phyloP scores from a whole-genome alignment of 495 filamentous ascomycete genomes.

The Neurospora intermedia region DNA sequence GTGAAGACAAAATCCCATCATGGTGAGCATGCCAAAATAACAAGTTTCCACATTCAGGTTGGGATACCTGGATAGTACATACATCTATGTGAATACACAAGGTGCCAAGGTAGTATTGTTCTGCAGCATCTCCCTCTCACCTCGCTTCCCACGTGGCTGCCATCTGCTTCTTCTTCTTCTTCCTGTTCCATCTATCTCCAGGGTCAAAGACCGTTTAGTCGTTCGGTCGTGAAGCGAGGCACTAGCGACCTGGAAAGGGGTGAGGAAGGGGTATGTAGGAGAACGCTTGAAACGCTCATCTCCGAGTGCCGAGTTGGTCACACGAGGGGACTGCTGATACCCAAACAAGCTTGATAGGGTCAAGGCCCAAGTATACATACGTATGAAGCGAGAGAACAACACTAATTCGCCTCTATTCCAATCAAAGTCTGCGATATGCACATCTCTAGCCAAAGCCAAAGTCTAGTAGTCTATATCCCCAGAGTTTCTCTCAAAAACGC shows the following conservation, averaged over 20 bases:
- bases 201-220: background rate
- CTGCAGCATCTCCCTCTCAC: background rate
- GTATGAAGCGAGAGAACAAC: background rate
- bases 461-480: background rate
- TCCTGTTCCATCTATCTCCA: background rate
- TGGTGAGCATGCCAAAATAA: background rate
- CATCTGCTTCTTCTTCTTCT: background rate
- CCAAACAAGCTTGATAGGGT: background rate
- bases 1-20: background rate
- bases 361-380: background rate
- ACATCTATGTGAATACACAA: no score
- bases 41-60: background rate
- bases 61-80: background rate
- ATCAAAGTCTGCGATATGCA: no score
- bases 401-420: background rate
- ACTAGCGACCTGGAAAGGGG: background rate
- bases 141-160: background rate
- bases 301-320: background rate
- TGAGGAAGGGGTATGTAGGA: no score
- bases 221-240: background rate
- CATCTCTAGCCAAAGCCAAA: background rate
- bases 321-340: background rate
- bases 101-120: background rate
- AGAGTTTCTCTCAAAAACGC: constrained; percentile 5
- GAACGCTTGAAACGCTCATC: background rate